These are phyloP conservation scores for Phytopythium chamaehyphon DNA, from an alignment of 352 stramenopile species.

Conservation along the genomic window DNA sequence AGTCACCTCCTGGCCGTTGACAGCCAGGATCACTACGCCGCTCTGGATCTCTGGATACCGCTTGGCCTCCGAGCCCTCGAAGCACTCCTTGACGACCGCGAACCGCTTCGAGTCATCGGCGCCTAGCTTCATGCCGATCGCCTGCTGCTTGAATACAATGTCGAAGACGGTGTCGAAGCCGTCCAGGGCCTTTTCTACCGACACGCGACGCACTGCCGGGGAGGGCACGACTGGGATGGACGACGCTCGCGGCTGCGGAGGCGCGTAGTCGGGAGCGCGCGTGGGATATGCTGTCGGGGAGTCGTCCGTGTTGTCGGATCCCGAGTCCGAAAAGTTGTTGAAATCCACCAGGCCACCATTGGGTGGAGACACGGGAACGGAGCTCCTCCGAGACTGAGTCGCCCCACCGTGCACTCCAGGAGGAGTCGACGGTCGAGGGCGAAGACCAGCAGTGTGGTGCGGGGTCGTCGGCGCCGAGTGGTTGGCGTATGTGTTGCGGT, in stretches of 20 bases:
- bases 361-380: conserved; percentile 13
- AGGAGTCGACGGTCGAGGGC: no score
- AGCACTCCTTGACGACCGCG: conserved; percentile 79
- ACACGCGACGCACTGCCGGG: conserved; percentile 14
- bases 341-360: neutral
- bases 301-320: conserved; percentile 45
- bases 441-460: conserved; percentile 21
- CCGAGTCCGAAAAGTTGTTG: conserved; percentile 46
- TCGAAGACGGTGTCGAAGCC: conserved; percentile 79
- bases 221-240: conserved; percentile 19
- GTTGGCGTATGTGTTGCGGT: conserved; percentile 2
- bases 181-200: conserved; percentile 34
- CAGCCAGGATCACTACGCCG: conserved; percentile 75
- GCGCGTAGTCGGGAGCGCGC: conserved; percentile 15
- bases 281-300: conserved; percentile 11
- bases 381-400: neutral
- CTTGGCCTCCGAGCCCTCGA: conserved; percentile 68
- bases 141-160: conserved; percentile 84
- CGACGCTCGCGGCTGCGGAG: conserved; percentile 9
- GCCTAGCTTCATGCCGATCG: conserved; percentile 80
- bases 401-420: no score
- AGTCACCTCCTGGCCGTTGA: conserved; percentile 76
- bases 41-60: conserved; percentile 76
- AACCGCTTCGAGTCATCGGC: conserved; percentile 67
- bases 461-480: conserved; percentile 5